Evolutionary conservation across 306 rosid genomes (phyloP).

Genomic region (Lotus japonicus): DNA sequence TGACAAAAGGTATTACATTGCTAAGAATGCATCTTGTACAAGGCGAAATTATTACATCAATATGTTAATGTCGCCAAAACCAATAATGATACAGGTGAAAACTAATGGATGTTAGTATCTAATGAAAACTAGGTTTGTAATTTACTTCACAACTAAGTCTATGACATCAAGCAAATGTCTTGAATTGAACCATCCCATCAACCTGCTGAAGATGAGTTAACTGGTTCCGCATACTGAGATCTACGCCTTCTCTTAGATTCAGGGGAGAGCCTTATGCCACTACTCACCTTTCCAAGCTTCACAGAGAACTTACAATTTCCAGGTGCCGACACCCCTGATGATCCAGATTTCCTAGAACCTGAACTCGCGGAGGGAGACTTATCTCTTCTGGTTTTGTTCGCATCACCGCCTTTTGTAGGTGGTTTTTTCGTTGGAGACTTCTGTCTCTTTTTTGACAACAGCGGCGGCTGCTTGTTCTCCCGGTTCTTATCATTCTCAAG

Average conservation of each 20-base stretch:
- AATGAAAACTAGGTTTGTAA: conserved; percentile 19
- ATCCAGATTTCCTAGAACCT: conserved; percentile 23
- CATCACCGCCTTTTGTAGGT: conserved; percentile 22
- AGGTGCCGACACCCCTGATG: conserved; percentile 21
- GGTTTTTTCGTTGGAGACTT: conserved; percentile 50
- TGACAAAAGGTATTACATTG: conserved; percentile 11
- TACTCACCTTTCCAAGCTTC: conserved; percentile 48
- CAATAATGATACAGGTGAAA: conserved; percentile 16
- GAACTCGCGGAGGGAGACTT: conserved; percentile 32
- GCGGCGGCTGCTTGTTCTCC: conserved; percentile 24
- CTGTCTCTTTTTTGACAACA: conserved; percentile 43
- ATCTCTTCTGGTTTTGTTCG: conserved; percentile 14
- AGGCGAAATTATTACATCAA: conserved; percentile 24
- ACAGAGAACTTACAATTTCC: conserved; percentile 45
- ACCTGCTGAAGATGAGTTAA: conserved; percentile 45
- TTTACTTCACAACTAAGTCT: not conserved
- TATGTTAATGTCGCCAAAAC: not conserved
- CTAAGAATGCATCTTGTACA: conserved; percentile 28
- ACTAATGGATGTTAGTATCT: conserved; percentile 14
- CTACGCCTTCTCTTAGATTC: conserved; percentile 66
- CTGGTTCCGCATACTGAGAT: conserved; percentile 46
- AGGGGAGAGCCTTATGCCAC: conserved; percentile 52
- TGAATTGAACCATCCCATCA: conserved; percentile 17
- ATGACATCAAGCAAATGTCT: conserved; percentile 35
- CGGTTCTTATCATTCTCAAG: conserved; percentile 35